phyloP scores from a whole-genome alignment of 768 basidiomycete genomes.

The Termitomyces sp. region DNA sequence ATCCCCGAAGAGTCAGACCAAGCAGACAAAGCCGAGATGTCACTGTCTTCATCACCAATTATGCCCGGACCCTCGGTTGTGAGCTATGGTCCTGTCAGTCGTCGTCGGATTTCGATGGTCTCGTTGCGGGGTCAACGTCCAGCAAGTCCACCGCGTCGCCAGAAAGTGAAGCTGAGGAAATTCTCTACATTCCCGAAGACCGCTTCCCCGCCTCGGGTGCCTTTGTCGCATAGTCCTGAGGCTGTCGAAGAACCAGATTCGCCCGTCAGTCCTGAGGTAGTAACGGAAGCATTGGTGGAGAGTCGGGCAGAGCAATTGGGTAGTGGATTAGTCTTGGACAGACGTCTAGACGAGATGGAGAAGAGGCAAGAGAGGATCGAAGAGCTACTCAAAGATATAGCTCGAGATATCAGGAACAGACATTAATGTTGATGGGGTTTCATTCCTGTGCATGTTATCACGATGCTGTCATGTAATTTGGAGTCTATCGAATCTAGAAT shows the following conservation, averaged over 20 bases:
- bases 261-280: constrained; percentile 16
- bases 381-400: constrained; percentile 32
- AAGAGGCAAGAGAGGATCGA: constrained; percentile 43
- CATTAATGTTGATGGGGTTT: neutral
- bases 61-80: constrained; percentile 18
- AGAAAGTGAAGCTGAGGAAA: constrained; percentile 16
- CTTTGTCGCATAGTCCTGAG: constrained; percentile 17
- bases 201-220: constrained; percentile 6
- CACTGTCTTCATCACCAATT: constrained; percentile 1
- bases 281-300: constrained; percentile 17
- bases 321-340: constrained; percentile 2
- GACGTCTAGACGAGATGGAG: constrained; percentile 31
- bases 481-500: neutral
- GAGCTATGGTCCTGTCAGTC: constrained; percentile 39
- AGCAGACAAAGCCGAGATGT: constrained; percentile 8
- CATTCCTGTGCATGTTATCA: neutral
- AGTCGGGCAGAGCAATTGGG: constrained; percentile 2
- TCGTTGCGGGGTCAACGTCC: constrained; percentile 12
- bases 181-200: constrained; percentile 19
- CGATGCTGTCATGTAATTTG: neutral
- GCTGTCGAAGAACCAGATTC: constrained; percentile 1
- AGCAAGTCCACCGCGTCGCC: constrained; percentile 11
- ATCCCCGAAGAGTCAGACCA: constrained; percentile 25
- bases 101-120: constrained; percentile 34
- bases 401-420: constrained; percentile 16